Evolutionary conservation across 495 filamentous ascomycete species (phyloP).

Genomic region (Neurospora sp.): DNA sequence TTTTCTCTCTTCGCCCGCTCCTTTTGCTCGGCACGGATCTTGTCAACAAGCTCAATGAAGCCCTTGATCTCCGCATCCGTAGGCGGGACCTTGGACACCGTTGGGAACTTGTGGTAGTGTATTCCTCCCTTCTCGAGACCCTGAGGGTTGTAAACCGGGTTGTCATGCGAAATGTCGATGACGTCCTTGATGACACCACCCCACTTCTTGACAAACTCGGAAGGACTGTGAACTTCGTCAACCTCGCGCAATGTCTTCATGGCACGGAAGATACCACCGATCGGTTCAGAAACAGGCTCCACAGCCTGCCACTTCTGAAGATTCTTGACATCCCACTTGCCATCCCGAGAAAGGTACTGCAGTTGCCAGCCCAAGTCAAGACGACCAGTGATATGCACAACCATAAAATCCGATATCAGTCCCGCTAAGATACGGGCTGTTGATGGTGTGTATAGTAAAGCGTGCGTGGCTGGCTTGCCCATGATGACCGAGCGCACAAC

Average conservation of each 20-base stretch:
- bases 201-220: slow-evolving; percentile 61
- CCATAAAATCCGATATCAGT: slow-evolving; percentile 72
- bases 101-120: slow-evolving; percentile 78
- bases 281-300: slow-evolving; percentile 63
- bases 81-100: slow-evolving; percentile 85
- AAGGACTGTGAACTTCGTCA: slow-evolving; percentile 73
- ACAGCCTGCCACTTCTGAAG: slow-evolving; percentile 82
- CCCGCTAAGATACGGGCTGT: slow-evolving; percentile 69
- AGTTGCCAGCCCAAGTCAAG: slow-evolving; percentile 84
- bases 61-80: slow-evolving; percentile 60
- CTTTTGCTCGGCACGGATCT: slow-evolving; percentile 44
- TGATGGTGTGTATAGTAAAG: slow-evolving; percentile 68
- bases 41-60: slow-evolving; percentile 73
- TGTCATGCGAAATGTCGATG: slow-evolving; percentile 80
- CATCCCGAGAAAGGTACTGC: slow-evolving; percentile 70
- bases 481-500: slow-evolving; percentile 62
- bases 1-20: slow-evolving; percentile 28
- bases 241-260: slow-evolving; percentile 84
- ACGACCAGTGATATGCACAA: slow-evolving; percentile 60
- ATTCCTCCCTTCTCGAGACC: slow-evolving; percentile 63
- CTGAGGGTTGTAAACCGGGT: slow-evolving; percentile 74
- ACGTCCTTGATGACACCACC: slow-evolving; percentile 55
- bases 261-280: slow-evolving; percentile 66
- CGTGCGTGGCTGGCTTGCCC: slow-evolving; percentile 72
- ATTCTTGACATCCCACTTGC: slow-evolving; percentile 98